Percentiles rank a stretch among this genome's conserved stretches.
These are phyloP conservation scores for Volvariella surrecta DNA, from an alignment of 1,284 basidiomycete species.

Conservation along the genomic window DNA sequence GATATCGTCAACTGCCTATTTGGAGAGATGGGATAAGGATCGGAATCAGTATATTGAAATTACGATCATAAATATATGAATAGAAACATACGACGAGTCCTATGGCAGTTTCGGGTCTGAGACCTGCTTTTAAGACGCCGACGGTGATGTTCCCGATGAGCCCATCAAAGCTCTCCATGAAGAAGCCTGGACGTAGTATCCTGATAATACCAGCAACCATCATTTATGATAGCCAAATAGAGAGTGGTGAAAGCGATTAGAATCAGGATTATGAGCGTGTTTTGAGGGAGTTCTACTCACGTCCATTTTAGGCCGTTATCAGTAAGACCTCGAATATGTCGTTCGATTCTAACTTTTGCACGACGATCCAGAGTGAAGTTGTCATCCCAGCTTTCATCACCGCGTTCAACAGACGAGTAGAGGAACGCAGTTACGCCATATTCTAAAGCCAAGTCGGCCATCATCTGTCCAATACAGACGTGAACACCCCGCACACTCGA, in stretches of 20 bases:
- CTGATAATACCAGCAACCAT: constrained; percentile 4
- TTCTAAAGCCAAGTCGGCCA: constrained; percentile 27
- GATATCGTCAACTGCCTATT: constrained; percentile 26
- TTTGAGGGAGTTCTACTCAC: too few relatives aligned
- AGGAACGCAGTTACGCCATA: constrained; percentile 24
- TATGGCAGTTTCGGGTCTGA: constrained; percentile 23
- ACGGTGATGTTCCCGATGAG: constrained; percentile 25
- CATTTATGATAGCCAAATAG: background rate
- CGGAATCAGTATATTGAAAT: too few relatives aligned
- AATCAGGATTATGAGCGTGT: too few relatives aligned
- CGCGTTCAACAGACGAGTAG: constrained; percentile 29
- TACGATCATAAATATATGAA: too few relatives aligned
- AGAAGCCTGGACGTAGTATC: constrained; percentile 23
- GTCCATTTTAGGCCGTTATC: constrained; percentile 27
- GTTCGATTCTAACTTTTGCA: constrained; percentile 31
- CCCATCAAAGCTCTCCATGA: constrained; percentile 34
- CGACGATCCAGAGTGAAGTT: constrained; percentile 17
- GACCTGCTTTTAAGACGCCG: constrained; percentile 22
- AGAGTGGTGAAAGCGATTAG: background rate
- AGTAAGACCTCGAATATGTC: constrained; percentile 25
- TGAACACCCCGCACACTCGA: too few relatives aligned
- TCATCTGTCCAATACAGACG: too few relatives aligned
- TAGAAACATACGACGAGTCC: constrained; percentile 29
- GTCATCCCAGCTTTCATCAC: constrained; percentile 27
- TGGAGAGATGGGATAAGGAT: too few relatives aligned